Conservation (phyloP, 345 rosid species). For the Eucalyptus cladocalyx region DNA sequence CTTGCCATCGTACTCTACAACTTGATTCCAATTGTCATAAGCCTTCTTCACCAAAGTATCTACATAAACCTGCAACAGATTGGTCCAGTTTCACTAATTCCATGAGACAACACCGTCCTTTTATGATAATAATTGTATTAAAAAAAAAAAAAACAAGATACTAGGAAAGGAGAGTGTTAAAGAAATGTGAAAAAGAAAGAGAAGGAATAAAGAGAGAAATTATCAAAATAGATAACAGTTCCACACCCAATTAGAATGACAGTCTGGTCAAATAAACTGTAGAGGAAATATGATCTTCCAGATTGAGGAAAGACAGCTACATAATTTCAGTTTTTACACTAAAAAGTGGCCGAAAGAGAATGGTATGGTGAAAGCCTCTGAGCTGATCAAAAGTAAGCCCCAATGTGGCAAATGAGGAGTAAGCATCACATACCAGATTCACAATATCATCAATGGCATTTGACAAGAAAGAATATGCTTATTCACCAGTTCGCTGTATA, state of each 20-base stretch:
- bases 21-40: constrained; percentile 85
- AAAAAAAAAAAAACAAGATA: neutral
- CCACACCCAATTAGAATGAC: neutral
- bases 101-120: neutral
- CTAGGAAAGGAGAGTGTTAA: neutral
- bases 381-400: neutral
- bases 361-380: neutral
- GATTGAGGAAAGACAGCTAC: neutral
- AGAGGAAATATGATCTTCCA: neutral
- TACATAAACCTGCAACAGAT: constrained; percentile 56
- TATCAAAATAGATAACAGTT: neutral
- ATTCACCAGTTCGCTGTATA: neutral
- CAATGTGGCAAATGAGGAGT: neutral
- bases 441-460: neutral
- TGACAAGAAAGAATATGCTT: neutral
- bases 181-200: neutral
- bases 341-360: neutral
- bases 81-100: neutral
- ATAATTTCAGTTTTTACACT: neutral
- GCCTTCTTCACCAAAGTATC: constrained; percentile 89
- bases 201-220: neutral
- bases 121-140: neutral
- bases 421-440: neutral
- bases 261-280: neutral
- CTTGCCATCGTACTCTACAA: constrained; percentile 85